Conservation (phyloP, 202 grass and related monocot genomes). For the Elaeis oleifera region DNA sequence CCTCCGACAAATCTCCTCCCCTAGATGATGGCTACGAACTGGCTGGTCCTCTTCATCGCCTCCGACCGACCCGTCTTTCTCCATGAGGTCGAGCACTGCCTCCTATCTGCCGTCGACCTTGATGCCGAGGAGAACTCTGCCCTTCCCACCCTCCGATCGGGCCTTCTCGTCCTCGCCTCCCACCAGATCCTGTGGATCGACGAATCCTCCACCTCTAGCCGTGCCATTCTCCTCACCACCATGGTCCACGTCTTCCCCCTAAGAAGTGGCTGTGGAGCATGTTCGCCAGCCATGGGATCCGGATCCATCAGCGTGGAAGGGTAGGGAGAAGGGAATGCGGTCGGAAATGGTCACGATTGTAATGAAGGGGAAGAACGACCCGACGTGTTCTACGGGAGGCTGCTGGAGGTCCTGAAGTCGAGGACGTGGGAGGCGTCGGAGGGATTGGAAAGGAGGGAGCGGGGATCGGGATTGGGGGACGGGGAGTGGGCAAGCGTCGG, state of each 20-base stretch:
- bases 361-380: slow-evolving; percentile 66
- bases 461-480: slow-evolving; percentile 17
- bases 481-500: too few relatives aligned
- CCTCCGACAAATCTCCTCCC: neutral
- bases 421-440: slow-evolving; percentile 56
- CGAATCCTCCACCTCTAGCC: slow-evolving; percentile 52
- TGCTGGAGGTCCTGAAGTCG: slow-evolving; percentile 66
- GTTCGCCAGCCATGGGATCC: slow-evolving; percentile 58
- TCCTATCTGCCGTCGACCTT: slow-evolving; percentile 61
- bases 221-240: slow-evolving; percentile 45
- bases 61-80: slow-evolving; percentile 68
- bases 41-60: slow-evolving; percentile 55
- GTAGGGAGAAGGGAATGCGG: slow-evolving; percentile 18
- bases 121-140: slow-evolving; percentile 56
- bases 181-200: slow-evolving; percentile 86
- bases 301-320: slow-evolving; percentile 48
- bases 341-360: slow-evolving; percentile 75
- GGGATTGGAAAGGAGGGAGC: slow-evolving; percentile 18
- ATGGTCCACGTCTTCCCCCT: slow-evolving; percentile 63
- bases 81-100: slow-evolving; percentile 66
- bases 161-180: slow-evolving; percentile 87
- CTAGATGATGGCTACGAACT: slow-evolving; percentile 34
- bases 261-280: slow-evolving; percentile 53
- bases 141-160: slow-evolving; percentile 47
- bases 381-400: slow-evolving; percentile 77